phyloP scores from a whole-genome alignment of 2,329 filamentous ascomycete species.

The Zasmidium cellare region DNA sequence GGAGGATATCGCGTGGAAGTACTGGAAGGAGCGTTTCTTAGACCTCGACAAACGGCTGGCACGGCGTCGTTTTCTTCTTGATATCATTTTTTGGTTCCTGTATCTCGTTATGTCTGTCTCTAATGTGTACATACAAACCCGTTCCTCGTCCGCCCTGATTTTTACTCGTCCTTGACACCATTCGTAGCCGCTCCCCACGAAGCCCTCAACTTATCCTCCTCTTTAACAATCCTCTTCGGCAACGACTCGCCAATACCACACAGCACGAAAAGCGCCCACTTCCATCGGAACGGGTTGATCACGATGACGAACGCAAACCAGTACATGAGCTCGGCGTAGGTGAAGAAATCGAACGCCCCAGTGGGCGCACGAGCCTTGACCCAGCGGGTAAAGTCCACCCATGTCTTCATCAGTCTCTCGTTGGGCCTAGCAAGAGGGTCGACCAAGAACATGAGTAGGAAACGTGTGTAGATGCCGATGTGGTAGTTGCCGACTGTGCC shows the following conservation, averaged over 20 bases:
- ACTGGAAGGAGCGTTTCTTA: too few species aligned
- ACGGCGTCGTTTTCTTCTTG: not conserved
- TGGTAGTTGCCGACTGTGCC: constrained; percentile 85
- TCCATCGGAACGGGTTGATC: constrained; percentile 86
- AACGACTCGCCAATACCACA: constrained; percentile 69
- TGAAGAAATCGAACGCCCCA: constrained; percentile 85
- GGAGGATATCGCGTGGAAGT: too few species aligned
- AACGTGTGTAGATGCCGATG: constrained; percentile 84
- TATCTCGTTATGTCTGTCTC: not conserved
- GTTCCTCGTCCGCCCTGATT: too few species aligned
- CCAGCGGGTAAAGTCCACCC: constrained; percentile 79
- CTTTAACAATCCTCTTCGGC: constrained; percentile 65
- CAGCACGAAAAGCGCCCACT: constrained; percentile 83
- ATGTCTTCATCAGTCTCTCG: constrained; percentile 74
- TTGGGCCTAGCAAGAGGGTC: constrained; percentile 74
- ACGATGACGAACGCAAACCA: constrained; percentile 80
- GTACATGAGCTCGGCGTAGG: constrained; percentile 79
- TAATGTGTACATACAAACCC: too few species aligned
- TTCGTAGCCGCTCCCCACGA: constrained; percentile 30
- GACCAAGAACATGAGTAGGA: constrained; percentile 81
- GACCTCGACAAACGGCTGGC: too few species aligned
- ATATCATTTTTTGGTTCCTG: not conserved
- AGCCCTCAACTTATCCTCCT: constrained; percentile 64
- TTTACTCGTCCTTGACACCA: not conserved
- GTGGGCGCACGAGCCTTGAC: constrained; percentile 71